Evolutionary conservation across 495 filamentous ascomycete species (phyloP), one percentile per base, ranked within the genome.

Genomic region (Hypoxylon crocopeplum): DNA sequence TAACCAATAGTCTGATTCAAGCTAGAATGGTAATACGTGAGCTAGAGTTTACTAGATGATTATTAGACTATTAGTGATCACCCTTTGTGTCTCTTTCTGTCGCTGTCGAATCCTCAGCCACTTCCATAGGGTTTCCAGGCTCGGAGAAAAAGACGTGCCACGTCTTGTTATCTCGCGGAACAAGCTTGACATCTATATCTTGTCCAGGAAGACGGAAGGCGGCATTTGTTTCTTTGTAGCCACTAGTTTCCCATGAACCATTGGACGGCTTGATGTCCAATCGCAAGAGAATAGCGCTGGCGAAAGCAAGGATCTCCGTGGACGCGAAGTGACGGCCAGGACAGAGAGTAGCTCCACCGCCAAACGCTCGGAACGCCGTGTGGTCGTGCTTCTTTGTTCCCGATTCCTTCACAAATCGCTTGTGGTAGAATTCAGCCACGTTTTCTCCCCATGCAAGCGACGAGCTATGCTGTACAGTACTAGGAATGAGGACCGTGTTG

Each of bases 261-360:
- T 11, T 15, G 12, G 25, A 17, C 0, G 58, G 59, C 3, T 27
- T 8, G n/a, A 66, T n/a, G 22, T 69, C 66, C 30, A 63, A 66
- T 8, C 62, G 45, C 8, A 65, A 20, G 1, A 58, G 24, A 10
- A 64, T 4, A 12, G 64, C 15, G 0, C 48, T 44, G 0, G 70
- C 41, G 30, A 67, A 39, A 24, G 57, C 37, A 12, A 71, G 21
- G n/a, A 71, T 64, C 57, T 71, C 63, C 2, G 53, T 59, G 2
- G 56, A 50, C 1, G 66, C 70, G 17, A 73, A 70, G n/a, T 67
- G 59, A 5, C 70, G 52, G 2, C 66, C 70, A 12, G 67, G 69
- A 34, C 70, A 73, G 3, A 73, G 27, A 5, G 59, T 56, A 1
- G 62, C 34, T 5, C 62, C 64, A 5, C 59, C 67, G 2, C 72